Base-by-base conservation (phyloP, 495 filamentous ascomycete species). In the Penicillium alfredii region DNA sequence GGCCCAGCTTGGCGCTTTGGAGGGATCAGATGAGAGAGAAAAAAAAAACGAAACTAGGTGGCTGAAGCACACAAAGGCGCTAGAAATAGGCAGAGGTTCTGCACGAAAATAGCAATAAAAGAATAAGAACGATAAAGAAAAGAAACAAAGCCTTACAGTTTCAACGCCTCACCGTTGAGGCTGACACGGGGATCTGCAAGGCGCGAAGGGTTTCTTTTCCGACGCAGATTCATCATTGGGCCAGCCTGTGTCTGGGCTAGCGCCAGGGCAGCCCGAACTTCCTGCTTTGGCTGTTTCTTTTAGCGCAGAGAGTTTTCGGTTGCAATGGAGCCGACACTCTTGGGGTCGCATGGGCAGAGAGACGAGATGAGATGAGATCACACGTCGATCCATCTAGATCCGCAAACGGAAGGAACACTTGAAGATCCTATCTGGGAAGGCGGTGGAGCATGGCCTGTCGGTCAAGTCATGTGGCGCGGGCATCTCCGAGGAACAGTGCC, bases 261-360 rank as follows among this genome's bases (percentile, higher is more conserved):
- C 49, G 53, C 53, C 45, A 49, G 48, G 38, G n/a, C n/a, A 45
- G 33, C 38, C 33, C 33, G 38, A n/a, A n/a, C n/a, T n/a, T n/a
- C n/a, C n/a, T n/a, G n/a, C n/a, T n/a, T n/a, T n/a, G n/a, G n/a
- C n/a, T n/a, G n/a, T n/a, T n/a, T n/a, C n/a, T 22, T 25, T 25
- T 25, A 1, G 5, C 8, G 23, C 8, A 25, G 23, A n/a, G 8
- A 25, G 23, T 25, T n/a, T n/a, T n/a, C n/a, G n/a, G 41, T 45
- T 39, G 30, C 31, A 45, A 14, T 10, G 20, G 9, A 21, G 13
- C 20, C 33, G 13, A 31, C 45, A 50, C 40, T 45, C 37, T 28
- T 45, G 23, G 15, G 33, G 31, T 43, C 47, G 44, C 51, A 48
- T 55, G 47, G 46, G 9, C 15, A 26, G 31, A 40, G 36, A n/a